Percentiles rank a stretch among this genome's conserved stretches.
Conservation (phyloP, 768 basidiomycete genomes). For the Dictyophora rubrovolvata region DNA sequence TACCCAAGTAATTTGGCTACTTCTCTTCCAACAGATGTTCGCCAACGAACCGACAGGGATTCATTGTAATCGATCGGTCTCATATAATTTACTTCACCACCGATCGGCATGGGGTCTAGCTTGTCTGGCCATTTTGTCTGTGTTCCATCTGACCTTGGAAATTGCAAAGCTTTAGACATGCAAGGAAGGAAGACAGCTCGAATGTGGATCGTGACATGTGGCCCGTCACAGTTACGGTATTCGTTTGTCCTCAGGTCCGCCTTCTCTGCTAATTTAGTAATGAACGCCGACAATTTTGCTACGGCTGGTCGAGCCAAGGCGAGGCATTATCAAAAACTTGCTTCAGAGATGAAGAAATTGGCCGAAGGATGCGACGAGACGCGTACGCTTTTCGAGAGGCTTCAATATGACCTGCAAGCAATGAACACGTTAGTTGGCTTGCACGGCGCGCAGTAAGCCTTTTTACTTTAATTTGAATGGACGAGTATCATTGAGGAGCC, state of each 20-base stretch:
- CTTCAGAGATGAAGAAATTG: constrained; percentile 57
- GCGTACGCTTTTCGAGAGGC: constrained; percentile 64
- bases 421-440: constrained; percentile 72
- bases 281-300: constrained; percentile 4
- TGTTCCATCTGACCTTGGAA: constrained; percentile 54
- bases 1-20: constrained; percentile 32
- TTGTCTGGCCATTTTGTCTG: constrained; percentile 38
- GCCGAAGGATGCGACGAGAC: constrained; percentile 60
- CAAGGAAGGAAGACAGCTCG: background rate
- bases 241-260: background rate
- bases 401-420: constrained; percentile 65
- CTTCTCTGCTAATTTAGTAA: background rate
- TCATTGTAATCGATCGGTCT: constrained; percentile 42
- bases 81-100: constrained; percentile 64
- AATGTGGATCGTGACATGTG: background rate
- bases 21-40: constrained; percentile 29
- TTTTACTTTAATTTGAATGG: too few relatives aligned
- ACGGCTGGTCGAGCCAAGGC: constrained; percentile 44
- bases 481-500: too few relatives aligned
- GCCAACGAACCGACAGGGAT: constrained; percentile 48
- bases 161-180: constrained; percentile 40
- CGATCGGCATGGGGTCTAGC: constrained; percentile 29
- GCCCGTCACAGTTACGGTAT: background rate
- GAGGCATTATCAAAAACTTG: constrained; percentile 68
- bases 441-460: constrained; percentile 70